Evolutionary conservation across 1,284 basidiomycete genomes (phyloP).

Genomic region (Ganoderma lingzhi): DNA sequence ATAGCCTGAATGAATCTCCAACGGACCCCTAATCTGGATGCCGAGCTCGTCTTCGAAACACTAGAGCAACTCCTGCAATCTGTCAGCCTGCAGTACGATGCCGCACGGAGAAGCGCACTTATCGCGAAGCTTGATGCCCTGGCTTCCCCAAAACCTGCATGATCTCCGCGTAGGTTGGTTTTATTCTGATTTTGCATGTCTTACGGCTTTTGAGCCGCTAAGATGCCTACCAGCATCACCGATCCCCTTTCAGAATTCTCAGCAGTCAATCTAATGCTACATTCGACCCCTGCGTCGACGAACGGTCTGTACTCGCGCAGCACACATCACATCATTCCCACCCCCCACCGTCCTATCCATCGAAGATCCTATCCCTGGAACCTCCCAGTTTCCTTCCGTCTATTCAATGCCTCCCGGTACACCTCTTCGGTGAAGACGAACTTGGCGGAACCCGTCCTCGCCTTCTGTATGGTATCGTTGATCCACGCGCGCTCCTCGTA

Average conservation of each 20-base stretch:
- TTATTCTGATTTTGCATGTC: not conserved
- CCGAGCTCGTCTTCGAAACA: conserved; percentile 53
- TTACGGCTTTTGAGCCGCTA: not conserved
- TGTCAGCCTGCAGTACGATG: conserved; percentile 56
- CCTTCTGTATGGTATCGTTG: conserved; percentile 53
- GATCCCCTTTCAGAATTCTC: not conserved
- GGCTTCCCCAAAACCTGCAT: conserved; percentile 10
- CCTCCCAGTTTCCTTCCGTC: conserved; percentile 45
- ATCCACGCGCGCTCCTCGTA: conserved; percentile 66
- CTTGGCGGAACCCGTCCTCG: conserved; percentile 47
- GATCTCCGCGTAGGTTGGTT: not conserved
- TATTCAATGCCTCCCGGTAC: conserved; percentile 58
- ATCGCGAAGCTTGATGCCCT: conserved; percentile 57
- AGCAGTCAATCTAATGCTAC: not conserved
- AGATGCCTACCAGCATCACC: not conserved
- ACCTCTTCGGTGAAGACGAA: conserved; percentile 63
- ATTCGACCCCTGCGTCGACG: not conserved
- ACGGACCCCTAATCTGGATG: conserved; percentile 26
- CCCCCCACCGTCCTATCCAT: conserved; percentile 3
- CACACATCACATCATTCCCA: not conserved
- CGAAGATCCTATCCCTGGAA: conserved; percentile 26
- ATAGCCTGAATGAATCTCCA: conserved; percentile 27
- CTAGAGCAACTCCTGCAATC: conserved; percentile 63
- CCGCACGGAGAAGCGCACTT: conserved; percentile 54
- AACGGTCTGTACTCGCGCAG: not conserved